phyloP scores from a whole-genome alignment of 306 rosid genomes.

The Glycine tomentella region DNA sequence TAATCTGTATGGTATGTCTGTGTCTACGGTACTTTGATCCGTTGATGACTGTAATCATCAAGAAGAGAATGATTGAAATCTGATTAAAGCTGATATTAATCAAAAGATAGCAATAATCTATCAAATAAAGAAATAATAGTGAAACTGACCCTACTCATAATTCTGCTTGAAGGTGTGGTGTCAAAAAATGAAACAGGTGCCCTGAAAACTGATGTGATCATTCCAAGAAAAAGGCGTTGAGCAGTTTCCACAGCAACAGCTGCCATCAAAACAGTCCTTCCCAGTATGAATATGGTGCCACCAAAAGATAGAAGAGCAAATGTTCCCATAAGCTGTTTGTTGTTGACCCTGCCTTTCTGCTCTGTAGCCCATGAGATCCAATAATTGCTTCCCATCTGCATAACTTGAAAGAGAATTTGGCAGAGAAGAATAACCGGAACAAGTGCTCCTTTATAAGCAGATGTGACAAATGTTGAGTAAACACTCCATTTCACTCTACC shows the following conservation, averaged over 20 bases:
- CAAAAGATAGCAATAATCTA: slow-evolving; percentile 1
- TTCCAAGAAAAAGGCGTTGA: slow-evolving; percentile 74
- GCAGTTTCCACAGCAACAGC: slow-evolving; percentile 79
- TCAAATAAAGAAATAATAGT: slow-evolving; percentile 15
- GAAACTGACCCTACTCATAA: slow-evolving; percentile 78
- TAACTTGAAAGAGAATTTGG: slow-evolving; percentile 78
- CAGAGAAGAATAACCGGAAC: slow-evolving; percentile 88
- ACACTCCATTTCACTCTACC: slow-evolving; percentile 93
- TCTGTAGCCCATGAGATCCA: slow-evolving; percentile 97
- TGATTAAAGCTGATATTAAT: neutral
- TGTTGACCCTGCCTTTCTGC: slow-evolving; percentile 56
- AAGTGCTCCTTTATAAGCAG: slow-evolving; percentile 80
- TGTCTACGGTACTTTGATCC: slow-evolving; percentile 91
- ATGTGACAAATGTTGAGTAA: slow-evolving; percentile 78
- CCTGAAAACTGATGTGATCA: slow-evolving; percentile 78
- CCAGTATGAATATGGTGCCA: slow-evolving; percentile 84
- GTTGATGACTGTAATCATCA: slow-evolving; percentile 70
- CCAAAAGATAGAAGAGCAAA: slow-evolving; percentile 79
- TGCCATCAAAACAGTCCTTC: slow-evolving; percentile 83
- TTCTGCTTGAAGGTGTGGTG: slow-evolving; percentile 85
- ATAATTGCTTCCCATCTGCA: slow-evolving; percentile 93
- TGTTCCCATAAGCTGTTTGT: slow-evolving; percentile 58
- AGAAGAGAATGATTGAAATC: neutral
- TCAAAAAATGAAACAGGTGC: slow-evolving; percentile 89
- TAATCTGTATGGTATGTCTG: slow-evolving; percentile 83